Conservation (phyloP, 2,329 filamentous ascomycete species). For the Orbilia javanica region DNA sequence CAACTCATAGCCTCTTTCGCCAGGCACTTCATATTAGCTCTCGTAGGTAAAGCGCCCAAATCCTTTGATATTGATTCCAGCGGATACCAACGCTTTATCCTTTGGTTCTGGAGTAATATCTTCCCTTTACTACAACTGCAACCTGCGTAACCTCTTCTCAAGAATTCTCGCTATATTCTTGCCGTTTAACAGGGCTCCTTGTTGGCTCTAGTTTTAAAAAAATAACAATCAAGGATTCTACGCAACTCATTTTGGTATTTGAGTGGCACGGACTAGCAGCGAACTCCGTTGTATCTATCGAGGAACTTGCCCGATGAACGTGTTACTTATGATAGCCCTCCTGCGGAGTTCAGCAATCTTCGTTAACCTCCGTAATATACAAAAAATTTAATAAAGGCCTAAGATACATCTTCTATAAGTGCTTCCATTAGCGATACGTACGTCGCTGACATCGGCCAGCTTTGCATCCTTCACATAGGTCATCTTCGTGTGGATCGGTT, state of each 20-base stretch:
- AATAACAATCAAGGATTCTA: conserved; percentile 11
- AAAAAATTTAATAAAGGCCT: conserved; percentile 11
- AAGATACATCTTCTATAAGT: conserved; percentile 6
- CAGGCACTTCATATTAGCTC: no score
- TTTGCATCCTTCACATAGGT: conserved; percentile 25
- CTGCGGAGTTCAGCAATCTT: neutral
- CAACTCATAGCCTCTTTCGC: no score
- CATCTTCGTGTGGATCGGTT: conserved; percentile 25
- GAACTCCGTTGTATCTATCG: neutral
- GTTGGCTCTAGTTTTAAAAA: neutral
- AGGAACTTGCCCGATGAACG: neutral
- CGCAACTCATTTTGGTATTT: conserved; percentile 3
- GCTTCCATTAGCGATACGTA: neutral
- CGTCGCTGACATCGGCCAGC: conserved; percentile 13
- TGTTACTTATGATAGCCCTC: conserved; percentile 1
- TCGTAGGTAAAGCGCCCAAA: no score
- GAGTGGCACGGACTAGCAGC: neutral
- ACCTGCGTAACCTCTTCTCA: no score
- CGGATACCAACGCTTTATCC: no score
- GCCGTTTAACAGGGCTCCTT: neutral
- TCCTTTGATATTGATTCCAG: no score
- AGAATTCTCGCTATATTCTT: no score
- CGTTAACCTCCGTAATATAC: conserved; percentile 1
- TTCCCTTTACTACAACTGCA: no score
- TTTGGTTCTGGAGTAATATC: no score